Evolutionary conservation across 306 rosid genomes (phyloP).

Genomic region (Neltuma alba): DNA sequence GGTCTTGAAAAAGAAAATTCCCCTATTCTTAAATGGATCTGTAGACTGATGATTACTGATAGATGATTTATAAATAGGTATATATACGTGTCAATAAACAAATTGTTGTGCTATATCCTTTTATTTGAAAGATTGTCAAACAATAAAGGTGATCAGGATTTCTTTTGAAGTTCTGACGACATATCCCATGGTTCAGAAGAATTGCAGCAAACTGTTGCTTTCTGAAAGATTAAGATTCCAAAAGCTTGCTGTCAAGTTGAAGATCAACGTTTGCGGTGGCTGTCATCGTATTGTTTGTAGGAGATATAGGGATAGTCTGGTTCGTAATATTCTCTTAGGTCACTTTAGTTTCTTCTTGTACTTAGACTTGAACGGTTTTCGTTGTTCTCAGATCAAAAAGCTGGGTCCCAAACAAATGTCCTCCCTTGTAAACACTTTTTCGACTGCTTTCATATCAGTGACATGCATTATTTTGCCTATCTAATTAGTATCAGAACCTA

Average conservation of each 20-base stretch:
- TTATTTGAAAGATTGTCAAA: background rate
- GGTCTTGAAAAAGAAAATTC: too few species aligned
- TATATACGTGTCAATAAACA: background rate
- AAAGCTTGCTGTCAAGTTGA: slow-evolving; percentile 49
- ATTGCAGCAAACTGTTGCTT: slow-evolving; percentile 28
- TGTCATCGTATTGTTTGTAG: background rate
- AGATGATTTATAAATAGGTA: background rate
- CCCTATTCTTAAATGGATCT: too few species aligned
- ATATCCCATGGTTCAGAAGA: slow-evolving; percentile 40
- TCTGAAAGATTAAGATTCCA: slow-evolving; percentile 37
- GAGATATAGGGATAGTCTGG: slow-evolving; percentile 17
- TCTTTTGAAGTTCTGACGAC: background rate
- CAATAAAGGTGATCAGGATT: slow-evolving; percentile 28
- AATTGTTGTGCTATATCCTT: background rate
- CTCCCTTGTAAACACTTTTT: slow-evolving; percentile 32
- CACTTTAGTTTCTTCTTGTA: slow-evolving; percentile 39
- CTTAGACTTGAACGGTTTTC: slow-evolving; percentile 42
- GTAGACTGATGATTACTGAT: too few species aligned
- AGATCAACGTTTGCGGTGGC: slow-evolving; percentile 54
- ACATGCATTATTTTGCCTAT: slow-evolving; percentile 38
- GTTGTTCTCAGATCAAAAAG: slow-evolving; percentile 13
- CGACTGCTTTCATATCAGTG: slow-evolving; percentile 32
- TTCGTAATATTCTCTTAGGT: slow-evolving; percentile 33
- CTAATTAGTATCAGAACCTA: slow-evolving; percentile 20
- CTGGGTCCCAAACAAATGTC: slow-evolving; percentile 54